Conservation (phyloP, 768 basidiomycete species). For the Pleurotus tuber-regium region DNA sequence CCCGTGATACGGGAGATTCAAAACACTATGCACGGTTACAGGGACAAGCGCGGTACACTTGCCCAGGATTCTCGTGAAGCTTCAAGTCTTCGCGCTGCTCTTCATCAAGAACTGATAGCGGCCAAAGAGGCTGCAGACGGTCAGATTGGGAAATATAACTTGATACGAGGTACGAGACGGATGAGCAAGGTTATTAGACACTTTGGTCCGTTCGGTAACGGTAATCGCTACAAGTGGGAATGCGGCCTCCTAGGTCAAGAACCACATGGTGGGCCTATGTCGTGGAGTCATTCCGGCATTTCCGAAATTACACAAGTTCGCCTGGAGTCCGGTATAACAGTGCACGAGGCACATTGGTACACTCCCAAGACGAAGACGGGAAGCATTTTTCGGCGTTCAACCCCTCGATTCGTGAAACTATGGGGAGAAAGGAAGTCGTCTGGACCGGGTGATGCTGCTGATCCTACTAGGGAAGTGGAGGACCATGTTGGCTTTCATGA, state of each 20-base stretch:
- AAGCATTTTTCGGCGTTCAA: not conserved
- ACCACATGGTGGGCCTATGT: too few relatives aligned
- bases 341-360: not conserved
- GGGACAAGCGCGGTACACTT: not conserved
- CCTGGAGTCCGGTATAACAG: not conserved
- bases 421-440: not conserved
- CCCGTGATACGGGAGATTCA: not conserved
- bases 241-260: not conserved
- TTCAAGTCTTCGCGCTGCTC: not conserved
- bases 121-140: not conserved
- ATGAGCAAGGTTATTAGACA: not conserved
- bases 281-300: too few relatives aligned
- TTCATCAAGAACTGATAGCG: not conserved
- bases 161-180: not conserved
- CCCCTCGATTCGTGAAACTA: not conserved
- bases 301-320: not conserved
- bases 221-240: constrained; percentile 1
- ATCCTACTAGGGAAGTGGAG: not conserved
- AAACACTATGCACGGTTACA: not conserved
- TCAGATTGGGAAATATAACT: not conserved
- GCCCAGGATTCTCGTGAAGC: not conserved
- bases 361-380: not conserved
- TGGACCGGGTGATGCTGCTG: too few relatives aligned
- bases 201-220: not conserved
- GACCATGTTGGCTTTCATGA: not conserved